Evolutionary conservation across 371 early-diverging fungal genomes (phyloP), one percentile per base, ranked within the genome.

Genomic region (Apophysomyces trapeziformis): DNA sequence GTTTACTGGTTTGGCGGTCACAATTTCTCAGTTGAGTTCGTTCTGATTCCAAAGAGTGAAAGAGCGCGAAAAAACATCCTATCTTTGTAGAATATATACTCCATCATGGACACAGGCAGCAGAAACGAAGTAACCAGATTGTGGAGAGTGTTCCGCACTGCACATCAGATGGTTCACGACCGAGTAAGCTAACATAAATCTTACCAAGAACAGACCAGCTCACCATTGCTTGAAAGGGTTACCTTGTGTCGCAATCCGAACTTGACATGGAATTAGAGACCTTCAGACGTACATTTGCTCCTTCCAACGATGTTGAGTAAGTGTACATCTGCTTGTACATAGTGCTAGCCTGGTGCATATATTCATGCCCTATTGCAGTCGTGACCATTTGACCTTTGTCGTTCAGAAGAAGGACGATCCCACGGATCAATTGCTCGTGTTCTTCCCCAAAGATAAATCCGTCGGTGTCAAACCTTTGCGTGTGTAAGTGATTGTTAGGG

Each of bases 401-500:
- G 95, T 96, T 12, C 89, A 94, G 68, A 91, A 92, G 77, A 88
- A 87, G 68, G 89, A 91, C 70, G 89, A 91, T 71, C 91, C 90
- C 14, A 84, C 88, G 38, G 95, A 94, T 69, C 93, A 95, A 73
- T 79, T 96, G 69, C 85, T 95, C 54, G 92, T 96, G 3, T 95
- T 96, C 74, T 97, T 98, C 84, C 91, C 96, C 16, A 94, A 95
- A 47, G 96, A 93, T 41, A 85, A 87, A 50, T 89, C 93, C 5
- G 93, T 98, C 12, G 97, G 98, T 68, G 92, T 96, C 46, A 94
- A 95, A 72, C 90, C 93, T n/a, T 88, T 97, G 69, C 89, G 91
- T 80, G 90, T 89, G 90, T 96, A 87, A 57, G 87, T 68, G n/a
- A 18, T 9, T 21, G 21, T 26, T 50, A 21, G 54, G 39, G 14